phyloP scores from a whole-genome alignment of 768 basidiomycete species.

The Rhodotorula kratochvilovae region DNA sequence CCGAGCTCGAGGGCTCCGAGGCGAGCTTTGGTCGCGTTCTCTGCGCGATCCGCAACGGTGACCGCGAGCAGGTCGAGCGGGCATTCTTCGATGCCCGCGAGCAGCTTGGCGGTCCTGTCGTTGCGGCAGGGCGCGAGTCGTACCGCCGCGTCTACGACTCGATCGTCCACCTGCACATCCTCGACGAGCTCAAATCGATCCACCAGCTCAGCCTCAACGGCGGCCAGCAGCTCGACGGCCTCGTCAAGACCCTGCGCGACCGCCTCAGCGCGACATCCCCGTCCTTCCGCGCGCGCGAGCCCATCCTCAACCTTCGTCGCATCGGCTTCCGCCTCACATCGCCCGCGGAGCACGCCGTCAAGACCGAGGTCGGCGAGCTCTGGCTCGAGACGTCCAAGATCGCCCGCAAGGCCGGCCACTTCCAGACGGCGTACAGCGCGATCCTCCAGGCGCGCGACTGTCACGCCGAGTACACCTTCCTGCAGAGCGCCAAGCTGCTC shows the following conservation, averaged over 20 bases:
- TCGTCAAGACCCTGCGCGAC: constrained; percentile 51
- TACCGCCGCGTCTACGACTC: constrained; percentile 86
- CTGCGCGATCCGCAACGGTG: constrained; percentile 65
- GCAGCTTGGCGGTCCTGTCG: constrained; percentile 72
- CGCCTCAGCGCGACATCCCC: constrained; percentile 76
- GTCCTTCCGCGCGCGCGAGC: constrained; percentile 80
- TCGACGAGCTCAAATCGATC: constrained; percentile 73
- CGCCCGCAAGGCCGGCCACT: constrained; percentile 88
- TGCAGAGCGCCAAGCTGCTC: constrained; percentile 83
- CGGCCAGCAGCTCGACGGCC: constrained; percentile 49
- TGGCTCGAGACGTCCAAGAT: constrained; percentile 95
- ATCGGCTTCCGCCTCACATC: constrained; percentile 64
- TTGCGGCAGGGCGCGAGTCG: constrained; percentile 69
- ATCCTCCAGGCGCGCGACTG: constrained; percentile 76
- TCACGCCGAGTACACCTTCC: constrained; percentile 67
- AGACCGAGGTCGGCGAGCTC: constrained; percentile 59
- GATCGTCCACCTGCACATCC: constrained; percentile 73
- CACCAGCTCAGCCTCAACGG: constrained; percentile 18
- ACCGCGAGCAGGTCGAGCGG: constrained; percentile 53
- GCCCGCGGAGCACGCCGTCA: constrained; percentile 7
- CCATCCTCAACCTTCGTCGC: constrained; percentile 80
- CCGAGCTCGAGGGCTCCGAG: constrained; percentile 53
- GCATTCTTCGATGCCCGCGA: constrained; percentile 64
- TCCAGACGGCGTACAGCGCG: constrained; percentile 95
- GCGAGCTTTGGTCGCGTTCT: constrained; percentile 73